Percentiles rank a stretch among this genome's conserved stretches.
These are phyloP conservation scores for Rosa chinensis DNA, from an alignment of 306 rosid genomes.

Conservation along the genomic window DNA sequence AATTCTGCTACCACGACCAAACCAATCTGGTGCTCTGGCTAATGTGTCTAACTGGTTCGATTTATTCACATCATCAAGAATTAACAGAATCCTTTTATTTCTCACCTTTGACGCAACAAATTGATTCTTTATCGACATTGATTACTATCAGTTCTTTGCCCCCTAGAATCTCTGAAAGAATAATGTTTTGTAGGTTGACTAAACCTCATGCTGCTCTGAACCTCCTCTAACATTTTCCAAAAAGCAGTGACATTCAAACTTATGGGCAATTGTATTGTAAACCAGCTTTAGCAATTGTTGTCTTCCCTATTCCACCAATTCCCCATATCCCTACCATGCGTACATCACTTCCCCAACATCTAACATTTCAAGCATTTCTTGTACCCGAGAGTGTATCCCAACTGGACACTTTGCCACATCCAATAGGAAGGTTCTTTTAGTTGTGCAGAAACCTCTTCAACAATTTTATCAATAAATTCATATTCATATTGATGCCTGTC, in stretches of 20 bases:
- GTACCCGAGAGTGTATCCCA: background rate
- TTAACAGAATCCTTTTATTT: background rate
- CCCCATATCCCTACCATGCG: constrained; percentile 5
- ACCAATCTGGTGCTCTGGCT: background rate
- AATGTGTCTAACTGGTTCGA: background rate
- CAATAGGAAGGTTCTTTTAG: background rate
- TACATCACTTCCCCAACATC: background rate
- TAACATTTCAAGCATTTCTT: background rate
- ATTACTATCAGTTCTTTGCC: background rate
- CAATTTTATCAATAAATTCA: background rate
- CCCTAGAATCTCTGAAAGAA: background rate
- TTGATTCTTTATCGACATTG: background rate
- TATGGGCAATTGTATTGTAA: background rate
- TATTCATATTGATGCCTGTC: background rate
- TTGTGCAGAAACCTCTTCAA: background rate
- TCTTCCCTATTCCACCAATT: background rate
- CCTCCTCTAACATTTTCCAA: background rate
- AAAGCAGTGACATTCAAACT: background rate
- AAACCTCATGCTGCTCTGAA: background rate
- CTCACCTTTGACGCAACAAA: background rate
- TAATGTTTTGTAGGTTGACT: background rate
- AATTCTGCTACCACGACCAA: background rate
- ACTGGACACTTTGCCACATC: background rate
- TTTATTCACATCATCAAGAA: constrained; percentile 6
- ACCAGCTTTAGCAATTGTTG: constrained; percentile 5